Evolutionary conservation across 2,329 filamentous ascomycete genomes (phyloP), one percentile per base, ranked within the genome.

Genomic region (Colletotrichum truncatum): DNA sequence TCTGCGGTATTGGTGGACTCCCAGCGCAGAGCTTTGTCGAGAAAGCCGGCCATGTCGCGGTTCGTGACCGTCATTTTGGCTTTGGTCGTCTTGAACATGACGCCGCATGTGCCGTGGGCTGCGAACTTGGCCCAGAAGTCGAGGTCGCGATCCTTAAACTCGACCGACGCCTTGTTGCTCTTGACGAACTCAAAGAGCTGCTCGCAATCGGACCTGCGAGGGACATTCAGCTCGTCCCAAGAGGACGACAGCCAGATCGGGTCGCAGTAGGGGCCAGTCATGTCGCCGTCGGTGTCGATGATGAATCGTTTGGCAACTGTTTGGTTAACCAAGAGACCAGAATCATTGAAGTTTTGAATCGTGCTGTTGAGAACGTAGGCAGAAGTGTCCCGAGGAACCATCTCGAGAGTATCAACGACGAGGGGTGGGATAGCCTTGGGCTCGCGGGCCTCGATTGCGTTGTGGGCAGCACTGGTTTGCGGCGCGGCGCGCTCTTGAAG

Each of bases 41-140:
- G 41, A 34, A 65, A 65, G 49, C 21, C 26, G 11, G 43, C 45
- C 49, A 62, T 65, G 49, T 65, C 62, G 21, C 34, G 26, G 34
- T 43, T 49, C 34, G 34, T 62, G 41, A 65, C n/a, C 23, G 26
- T 16, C 4, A 65, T 34, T 4, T 26, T 41, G 11, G 32, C n/a
- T 10, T 62, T 48, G 11, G 32, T 49, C 10, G 57, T 54, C 26
- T 32, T 54, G 34, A 62, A 56, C 34, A 43, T 55, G 43, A 65
- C 7, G 21, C 57, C 62, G 45, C 62, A 65, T 14, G 62, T 45
- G 11, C 52, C 57, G 43, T 65, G 57, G 21, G 57, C 57, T 2
- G 62, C 36, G 23, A 65, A 62, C 28, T 43, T 49, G 16, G 58
- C 57, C 57, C 49, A 43, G 26, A 18, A 49, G 23, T 55, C n/a